These are phyloP conservation scores for Pelargonium cotyledonis DNA, from an alignment of 441 rosid genomes.

Conservation along the genomic window DNA sequence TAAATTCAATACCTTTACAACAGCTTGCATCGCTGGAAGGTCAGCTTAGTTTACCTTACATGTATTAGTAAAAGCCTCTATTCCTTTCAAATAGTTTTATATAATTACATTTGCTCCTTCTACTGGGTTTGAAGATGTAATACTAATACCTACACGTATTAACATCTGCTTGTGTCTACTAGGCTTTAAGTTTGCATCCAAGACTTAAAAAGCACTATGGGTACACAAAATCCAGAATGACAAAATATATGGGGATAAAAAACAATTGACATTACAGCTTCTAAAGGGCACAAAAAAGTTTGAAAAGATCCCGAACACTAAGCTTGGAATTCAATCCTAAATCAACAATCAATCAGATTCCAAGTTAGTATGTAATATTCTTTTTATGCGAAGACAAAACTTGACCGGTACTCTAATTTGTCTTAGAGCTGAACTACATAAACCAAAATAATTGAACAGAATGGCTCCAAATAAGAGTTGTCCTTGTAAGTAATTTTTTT, in stretches of 20 bases:
- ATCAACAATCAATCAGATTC: not conserved
- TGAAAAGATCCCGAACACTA: not conserved
- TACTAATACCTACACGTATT: no score
- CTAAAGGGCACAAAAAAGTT: not conserved
- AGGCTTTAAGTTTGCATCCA: no score
- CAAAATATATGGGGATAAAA: not conserved
- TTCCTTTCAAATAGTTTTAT: no score
- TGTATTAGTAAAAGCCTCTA: no score
- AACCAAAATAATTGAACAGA: constrained; percentile 17
- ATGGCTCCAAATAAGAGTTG: not conserved
- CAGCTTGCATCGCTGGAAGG: no score
- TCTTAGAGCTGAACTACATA: constrained; percentile 14
- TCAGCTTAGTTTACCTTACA: no score
- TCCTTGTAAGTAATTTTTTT: not conserved
- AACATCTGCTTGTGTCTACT: no score
- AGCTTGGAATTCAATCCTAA: constrained; percentile 2
- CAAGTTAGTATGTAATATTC: constrained; percentile 20
- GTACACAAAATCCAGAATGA: no score
- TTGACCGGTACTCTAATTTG: constrained; percentile 18
- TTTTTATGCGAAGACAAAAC: constrained; percentile 26
- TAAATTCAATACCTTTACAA: no score
- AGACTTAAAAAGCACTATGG: no score
- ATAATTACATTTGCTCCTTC: no score
- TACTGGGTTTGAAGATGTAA: no score
- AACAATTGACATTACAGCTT: not conserved